Evolutionary conservation across 371 early-diverging fungal genomes (phyloP).

Genomic region (Phascolomyces articulosus): DNA sequence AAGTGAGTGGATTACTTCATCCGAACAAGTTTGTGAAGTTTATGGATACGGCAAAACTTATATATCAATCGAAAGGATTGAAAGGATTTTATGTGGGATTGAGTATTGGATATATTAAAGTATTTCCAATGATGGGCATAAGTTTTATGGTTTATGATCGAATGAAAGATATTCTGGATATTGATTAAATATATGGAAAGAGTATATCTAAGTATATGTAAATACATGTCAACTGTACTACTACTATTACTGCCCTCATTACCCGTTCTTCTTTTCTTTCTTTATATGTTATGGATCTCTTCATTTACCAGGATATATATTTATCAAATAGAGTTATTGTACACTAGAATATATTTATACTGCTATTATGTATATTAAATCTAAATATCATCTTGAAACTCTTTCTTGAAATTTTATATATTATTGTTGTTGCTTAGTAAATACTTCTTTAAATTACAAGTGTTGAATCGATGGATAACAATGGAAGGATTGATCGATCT

Average conservation of each 20-base stretch:
- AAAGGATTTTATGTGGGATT: conserved; percentile 97
- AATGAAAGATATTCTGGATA: conserved; percentile 60
- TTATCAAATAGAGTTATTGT: too few relatives aligned
- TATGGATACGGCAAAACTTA: conserved; percentile 59
- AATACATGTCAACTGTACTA: not conserved
- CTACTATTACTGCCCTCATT: not conserved
- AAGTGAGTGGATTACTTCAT: conserved; percentile 75
- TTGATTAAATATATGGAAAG: not conserved
- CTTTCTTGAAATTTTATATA: too few relatives aligned
- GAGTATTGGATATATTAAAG: conserved; percentile 95
- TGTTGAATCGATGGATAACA: too few relatives aligned
- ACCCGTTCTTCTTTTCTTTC: too few relatives aligned
- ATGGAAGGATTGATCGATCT: too few relatives aligned
- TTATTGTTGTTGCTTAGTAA: too few relatives aligned
- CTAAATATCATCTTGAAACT: too few relatives aligned
- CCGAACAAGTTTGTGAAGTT: conserved; percentile 60
- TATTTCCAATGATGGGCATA: conserved; percentile 90
- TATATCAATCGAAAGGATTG: conserved; percentile 71
- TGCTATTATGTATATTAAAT: too few relatives aligned
- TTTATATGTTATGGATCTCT: too few relatives aligned
- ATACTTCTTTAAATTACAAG: too few relatives aligned
- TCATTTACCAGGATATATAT: too few relatives aligned
- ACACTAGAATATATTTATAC: too few relatives aligned
- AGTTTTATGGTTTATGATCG: conserved; percentile 87
- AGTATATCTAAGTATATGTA: not conserved